Percentiles rank a stretch among this genome's conserved stretches.
Evolutionary conservation across 805 yeast species (phyloP).

Genomic region (Cyberlindnera veronae): DNA sequence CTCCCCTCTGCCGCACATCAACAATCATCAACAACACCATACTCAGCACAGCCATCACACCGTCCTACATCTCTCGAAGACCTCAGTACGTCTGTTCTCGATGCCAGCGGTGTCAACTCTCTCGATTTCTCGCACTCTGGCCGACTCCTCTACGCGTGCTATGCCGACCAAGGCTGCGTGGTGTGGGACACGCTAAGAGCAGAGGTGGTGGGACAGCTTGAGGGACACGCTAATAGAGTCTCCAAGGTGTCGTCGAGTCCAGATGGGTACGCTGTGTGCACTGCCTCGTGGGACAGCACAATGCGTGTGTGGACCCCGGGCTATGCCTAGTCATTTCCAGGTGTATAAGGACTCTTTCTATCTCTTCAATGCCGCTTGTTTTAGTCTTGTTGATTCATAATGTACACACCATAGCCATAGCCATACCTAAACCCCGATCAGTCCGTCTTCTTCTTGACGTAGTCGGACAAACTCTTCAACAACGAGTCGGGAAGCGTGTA

Average conservation of each 20-base stretch:
- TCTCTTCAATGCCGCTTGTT: too few species aligned
- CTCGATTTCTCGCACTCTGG: constrained; percentile 74
- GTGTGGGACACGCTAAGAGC: constrained; percentile 75
- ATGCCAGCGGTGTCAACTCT: constrained; percentile 67
- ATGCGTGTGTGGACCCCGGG: constrained; percentile 60
- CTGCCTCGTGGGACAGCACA: constrained; percentile 80
- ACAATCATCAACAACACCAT: constrained; percentile 6
- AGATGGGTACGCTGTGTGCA: constrained; percentile 73
- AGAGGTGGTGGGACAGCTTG: constrained; percentile 60
- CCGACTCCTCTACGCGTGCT: constrained; percentile 67
- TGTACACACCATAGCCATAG: background rate
- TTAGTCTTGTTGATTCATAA: background rate
- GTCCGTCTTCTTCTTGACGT: constrained; percentile 68
- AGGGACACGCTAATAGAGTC: constrained; percentile 61
- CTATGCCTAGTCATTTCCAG: too few species aligned
- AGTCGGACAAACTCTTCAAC: constrained; percentile 91
- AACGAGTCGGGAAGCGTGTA: constrained; percentile 89
- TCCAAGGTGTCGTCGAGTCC: constrained; percentile 63
- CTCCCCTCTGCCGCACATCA: constrained; percentile 19
- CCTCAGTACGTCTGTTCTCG: constrained; percentile 31
- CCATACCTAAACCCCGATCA: background rate
- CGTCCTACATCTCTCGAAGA: constrained; percentile 19
- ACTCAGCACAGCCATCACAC: constrained; percentile 22
- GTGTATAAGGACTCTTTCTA: too few species aligned
- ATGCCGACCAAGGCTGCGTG: constrained; percentile 70